Percentiles rank a stretch among this genome's conserved stretches.
Evolutionary conservation across 139 green algal species (phyloP).

Genomic region (Chlorella sp.): DNA sequence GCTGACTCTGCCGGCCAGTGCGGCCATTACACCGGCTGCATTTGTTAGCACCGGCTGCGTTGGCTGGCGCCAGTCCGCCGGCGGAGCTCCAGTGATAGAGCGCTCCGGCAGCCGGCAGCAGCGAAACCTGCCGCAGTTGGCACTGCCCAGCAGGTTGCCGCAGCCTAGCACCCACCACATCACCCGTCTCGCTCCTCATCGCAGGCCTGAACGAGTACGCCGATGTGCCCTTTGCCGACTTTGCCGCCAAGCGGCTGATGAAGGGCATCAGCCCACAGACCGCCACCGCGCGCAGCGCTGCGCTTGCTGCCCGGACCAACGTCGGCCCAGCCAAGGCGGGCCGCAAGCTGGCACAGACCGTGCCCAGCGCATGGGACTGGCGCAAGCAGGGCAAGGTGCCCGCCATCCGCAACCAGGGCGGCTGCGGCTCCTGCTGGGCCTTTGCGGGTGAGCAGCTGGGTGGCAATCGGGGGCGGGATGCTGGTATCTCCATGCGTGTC

Average conservation of each 20-base stretch:
- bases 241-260: neutral
- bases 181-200: neutral
- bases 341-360: conserved; percentile 9
- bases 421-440: conserved; percentile 7
- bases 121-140: neutral
- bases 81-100: neutral
- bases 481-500: too few relatives aligned
- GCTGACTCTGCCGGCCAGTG: neutral
- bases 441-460: too few relatives aligned
- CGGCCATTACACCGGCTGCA: too few relatives aligned
- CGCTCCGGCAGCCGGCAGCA: neutral
- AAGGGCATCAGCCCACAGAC: neutral
- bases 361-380: neutral
- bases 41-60: neutral
- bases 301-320: neutral
- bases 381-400: conserved; percentile 8
- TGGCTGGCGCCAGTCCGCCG: neutral
- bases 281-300: too few relatives aligned
- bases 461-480: too few relatives aligned
- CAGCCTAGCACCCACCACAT: neutral
- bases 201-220: neutral
- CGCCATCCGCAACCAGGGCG: neutral
- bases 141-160: neutral
- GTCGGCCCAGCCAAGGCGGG: neutral
- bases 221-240: neutral